Percentiles rank a stretch among this genome's conserved stretches.
Evolutionary conservation across 768 basidiomycete genomes (phyloP).

Genomic region (Boletus insuetus): DNA sequence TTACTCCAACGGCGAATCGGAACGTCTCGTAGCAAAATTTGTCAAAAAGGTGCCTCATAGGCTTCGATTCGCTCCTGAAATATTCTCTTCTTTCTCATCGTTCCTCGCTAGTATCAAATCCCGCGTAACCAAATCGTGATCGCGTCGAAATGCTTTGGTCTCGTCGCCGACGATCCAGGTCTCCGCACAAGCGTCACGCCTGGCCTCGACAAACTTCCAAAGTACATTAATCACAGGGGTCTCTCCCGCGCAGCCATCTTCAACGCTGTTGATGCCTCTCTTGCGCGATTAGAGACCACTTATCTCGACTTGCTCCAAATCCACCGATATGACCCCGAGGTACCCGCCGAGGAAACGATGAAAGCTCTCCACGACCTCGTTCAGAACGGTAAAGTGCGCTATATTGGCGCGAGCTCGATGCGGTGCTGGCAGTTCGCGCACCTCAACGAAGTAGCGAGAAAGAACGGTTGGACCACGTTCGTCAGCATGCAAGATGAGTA

Average conservation of each 20-base stretch:
- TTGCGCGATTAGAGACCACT: slow-evolving; percentile 33
- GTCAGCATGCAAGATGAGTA: slow-evolving; percentile 52
- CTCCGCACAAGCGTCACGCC: not conserved
- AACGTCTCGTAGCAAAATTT: slow-evolving; percentile 36
- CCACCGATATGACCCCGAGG: slow-evolving; percentile 39
- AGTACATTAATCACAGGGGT: slow-evolving; percentile 31
- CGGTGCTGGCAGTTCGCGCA: slow-evolving; percentile 43
- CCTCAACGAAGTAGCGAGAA: slow-evolving; percentile 43
- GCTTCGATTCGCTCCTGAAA: not conserved
- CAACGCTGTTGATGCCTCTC: slow-evolving; percentile 36
- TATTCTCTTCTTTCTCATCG: not conserved
- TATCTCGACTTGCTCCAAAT: slow-evolving; percentile 44
- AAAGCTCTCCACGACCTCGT: slow-evolving; percentile 50
- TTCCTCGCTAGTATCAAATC: slow-evolving; percentile 23
- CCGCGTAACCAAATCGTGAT: slow-evolving; percentile 34
- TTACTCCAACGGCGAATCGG: slow-evolving; percentile 36
- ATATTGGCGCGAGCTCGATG: slow-evolving; percentile 49
- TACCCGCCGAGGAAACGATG: slow-evolving; percentile 46
- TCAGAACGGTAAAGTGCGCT: slow-evolving; percentile 46
- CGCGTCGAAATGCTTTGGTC: slow-evolving; percentile 26
- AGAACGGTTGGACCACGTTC: slow-evolving; percentile 50
- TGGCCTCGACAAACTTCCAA: not conserved
- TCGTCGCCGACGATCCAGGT: slow-evolving; percentile 10
- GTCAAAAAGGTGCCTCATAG: slow-evolving; percentile 30
- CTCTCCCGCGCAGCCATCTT: slow-evolving; percentile 38